Base-by-base conservation (phyloP, 2,329 filamentous ascomycete species). In the Ascochyta lentis region DNA sequence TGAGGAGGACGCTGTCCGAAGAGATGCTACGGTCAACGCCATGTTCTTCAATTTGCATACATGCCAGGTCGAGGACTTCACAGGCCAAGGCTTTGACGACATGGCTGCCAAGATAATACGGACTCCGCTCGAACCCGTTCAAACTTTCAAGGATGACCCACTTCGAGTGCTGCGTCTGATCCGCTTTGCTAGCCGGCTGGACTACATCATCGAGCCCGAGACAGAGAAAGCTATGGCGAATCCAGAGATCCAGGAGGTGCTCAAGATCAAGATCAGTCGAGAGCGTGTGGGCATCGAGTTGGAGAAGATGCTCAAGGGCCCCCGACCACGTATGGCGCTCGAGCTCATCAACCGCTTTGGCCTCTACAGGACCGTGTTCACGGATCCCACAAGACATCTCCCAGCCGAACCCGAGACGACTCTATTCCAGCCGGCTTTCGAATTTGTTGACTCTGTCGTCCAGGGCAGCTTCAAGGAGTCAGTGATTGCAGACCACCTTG, bases 121-220 rank as follows among this genome's bases (percentile, higher is more conserved):
- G 49, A 98, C 95, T 3, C 94, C 94, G 0, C 78, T 98, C 38
- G 89, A 92, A 48, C 93, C 94, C 23, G 87, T 91, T 48, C 90
- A 96, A 72, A 99, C 94, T 0, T 98, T 99, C 77, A 92, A 88
- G 73, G 94, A 98, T 70, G 94, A 98, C 69, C 95, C 95, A 12
- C 80, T 99, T 23, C 85, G 95, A 16, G 90, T 98, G 3, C 79
- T 98, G 58, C 86, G 94, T 43, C 80, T 98, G 48, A 89, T 99
- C 45, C 86, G 95, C 52, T 98, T 99, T 77, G 91, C 94, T 4
- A 96, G 91, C 68, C 85, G 93, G 19, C 81, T 98, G 7, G 82
- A 84, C 41, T 99, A 96, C 71, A 79, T 76, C 9, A 96, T 99
- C 60, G 90, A 96, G 59, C 73, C 80, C 0, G 80, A 83, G 27